phyloP scores from a whole-genome alignment of 768 basidiomycete genomes.

The Lactarius indigo region DNA sequence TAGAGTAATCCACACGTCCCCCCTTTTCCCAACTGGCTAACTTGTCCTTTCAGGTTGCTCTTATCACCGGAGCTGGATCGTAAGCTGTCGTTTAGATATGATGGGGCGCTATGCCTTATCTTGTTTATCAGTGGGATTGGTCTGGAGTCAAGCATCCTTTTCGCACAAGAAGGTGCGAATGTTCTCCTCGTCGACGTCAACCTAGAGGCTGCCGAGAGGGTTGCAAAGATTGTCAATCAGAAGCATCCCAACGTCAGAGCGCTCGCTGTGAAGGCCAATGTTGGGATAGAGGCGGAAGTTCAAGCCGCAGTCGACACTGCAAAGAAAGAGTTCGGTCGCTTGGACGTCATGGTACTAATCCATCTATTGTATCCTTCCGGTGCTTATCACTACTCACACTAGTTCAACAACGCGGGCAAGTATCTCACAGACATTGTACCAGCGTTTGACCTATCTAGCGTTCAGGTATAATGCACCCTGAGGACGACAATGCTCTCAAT shows the following conservation, averaged over 20 bases:
- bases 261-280: slow-evolving; percentile 75
- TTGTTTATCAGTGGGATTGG: slow-evolving; percentile 79
- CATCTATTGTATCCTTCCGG: background rate
- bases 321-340: slow-evolving; percentile 81
- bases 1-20: slow-evolving; percentile 43
- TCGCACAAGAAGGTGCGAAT: slow-evolving; percentile 92
- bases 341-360: slow-evolving; percentile 84
- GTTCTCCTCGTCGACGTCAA: slow-evolving; percentile 90
- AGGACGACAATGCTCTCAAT: slow-evolving; percentile 91
- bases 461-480: slow-evolving; percentile 95
- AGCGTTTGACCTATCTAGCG: background rate
- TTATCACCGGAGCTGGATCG: slow-evolving; percentile 90
- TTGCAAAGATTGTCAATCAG: slow-evolving; percentile 56
- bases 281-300: slow-evolving; percentile 83
- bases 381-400: slow-evolving; percentile 1
- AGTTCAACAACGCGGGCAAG: slow-evolving; percentile 93
- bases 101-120: background rate
- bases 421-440: background rate
- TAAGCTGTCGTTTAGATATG: slow-evolving; percentile 39
- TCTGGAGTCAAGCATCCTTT: slow-evolving; percentile 90
- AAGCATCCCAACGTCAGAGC: slow-evolving; percentile 68
- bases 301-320: slow-evolving; percentile 78
- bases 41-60: slow-evolving; percentile 49
- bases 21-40: background rate
- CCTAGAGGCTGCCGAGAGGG: slow-evolving; percentile 64